A percentile compares a stretch with the other conserved stretches of the same genome.
Evolutionary conservation across 257 asterid species (phyloP).

Genomic region (Nemophila menziesii): DNA sequence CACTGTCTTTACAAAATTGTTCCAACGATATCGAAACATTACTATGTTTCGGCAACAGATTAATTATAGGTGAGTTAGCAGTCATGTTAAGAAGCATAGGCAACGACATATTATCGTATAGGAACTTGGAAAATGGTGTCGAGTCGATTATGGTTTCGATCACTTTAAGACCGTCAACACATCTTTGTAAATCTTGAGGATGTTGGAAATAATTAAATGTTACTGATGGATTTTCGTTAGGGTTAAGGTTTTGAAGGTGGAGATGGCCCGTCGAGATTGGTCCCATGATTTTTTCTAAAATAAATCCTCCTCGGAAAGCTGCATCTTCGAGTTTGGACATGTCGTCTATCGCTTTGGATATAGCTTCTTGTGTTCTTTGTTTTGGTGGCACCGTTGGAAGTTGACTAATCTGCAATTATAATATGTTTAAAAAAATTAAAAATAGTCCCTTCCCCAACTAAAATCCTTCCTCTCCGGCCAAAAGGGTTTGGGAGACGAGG

Average conservation of each 20-base stretch:
- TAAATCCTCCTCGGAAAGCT: constrained; percentile 63
- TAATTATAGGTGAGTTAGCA: constrained; percentile 46
- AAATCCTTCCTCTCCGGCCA: too few species aligned
- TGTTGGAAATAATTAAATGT: constrained; percentile 71
- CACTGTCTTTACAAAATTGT: constrained; percentile 76
- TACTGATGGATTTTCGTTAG: constrained; percentile 58
- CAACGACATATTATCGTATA: constrained; percentile 30
- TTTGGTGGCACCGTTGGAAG: constrained; percentile 75
- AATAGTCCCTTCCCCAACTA: too few species aligned
- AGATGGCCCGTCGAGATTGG: constrained; percentile 65
- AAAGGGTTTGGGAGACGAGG: too few species aligned
- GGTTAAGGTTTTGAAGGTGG: constrained; percentile 31
- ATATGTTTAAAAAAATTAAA: not conserved
- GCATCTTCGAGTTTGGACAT: constrained; percentile 36
- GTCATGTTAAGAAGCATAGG: constrained; percentile 58
- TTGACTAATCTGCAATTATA: constrained; percentile 56
- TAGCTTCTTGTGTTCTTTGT: constrained; percentile 62
- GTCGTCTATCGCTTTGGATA: constrained; percentile 38
- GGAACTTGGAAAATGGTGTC: constrained; percentile 37
- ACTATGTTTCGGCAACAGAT: constrained; percentile 51
- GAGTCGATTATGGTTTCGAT: constrained; percentile 61
- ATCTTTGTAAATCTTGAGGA: constrained; percentile 44
- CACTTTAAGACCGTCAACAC: constrained; percentile 50
- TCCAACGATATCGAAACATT: constrained; percentile 54
- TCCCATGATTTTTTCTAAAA: constrained; percentile 60